Evolutionary conservation across 805 yeast species (phyloP).

Genomic region (Metschnikowia picachoensis): DNA sequence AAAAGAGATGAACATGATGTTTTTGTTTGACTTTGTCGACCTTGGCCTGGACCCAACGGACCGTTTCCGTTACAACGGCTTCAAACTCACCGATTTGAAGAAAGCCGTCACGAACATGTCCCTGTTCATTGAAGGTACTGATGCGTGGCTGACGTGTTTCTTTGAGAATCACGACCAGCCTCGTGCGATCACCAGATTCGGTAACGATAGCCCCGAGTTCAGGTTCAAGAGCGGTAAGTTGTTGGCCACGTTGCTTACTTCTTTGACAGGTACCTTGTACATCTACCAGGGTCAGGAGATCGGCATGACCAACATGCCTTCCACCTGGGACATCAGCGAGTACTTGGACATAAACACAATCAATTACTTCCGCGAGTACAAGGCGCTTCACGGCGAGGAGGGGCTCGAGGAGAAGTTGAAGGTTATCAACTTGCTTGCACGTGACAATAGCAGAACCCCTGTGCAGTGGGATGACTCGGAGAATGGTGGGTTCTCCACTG

Average conservation of each 20-base stretch:
- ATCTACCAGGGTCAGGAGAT: conserved; percentile 62
- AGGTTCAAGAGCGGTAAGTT: conserved; percentile 44
- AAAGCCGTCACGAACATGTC: conserved; percentile 33
- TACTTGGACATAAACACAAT: conserved; percentile 49
- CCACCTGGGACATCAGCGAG: conserved; percentile 45
- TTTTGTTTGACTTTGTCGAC: conserved; percentile 30
- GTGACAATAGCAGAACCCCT: conserved; percentile 56
- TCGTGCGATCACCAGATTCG: conserved; percentile 50
- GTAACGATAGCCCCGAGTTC: conserved; percentile 31
- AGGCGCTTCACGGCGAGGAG: conserved; percentile 21
- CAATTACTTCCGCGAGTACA: conserved; percentile 37
- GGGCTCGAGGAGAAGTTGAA: conserved; percentile 27
- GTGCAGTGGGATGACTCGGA: conserved; percentile 48
- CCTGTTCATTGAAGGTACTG: conserved; percentile 43
- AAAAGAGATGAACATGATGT: conserved; percentile 41
- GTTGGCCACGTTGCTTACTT: conserved; percentile 40
- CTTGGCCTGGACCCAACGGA: conserved; percentile 37
- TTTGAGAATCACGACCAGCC: conserved; percentile 61
- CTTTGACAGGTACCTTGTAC: conserved; percentile 53
- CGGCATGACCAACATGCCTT: conserved; percentile 49
- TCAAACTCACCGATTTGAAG: conserved; percentile 38
- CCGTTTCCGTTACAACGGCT: conserved; percentile 34
- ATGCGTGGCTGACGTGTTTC: conserved; percentile 55
- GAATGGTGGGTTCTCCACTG: conserved; percentile 47
- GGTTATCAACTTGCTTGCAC: conserved; percentile 35